phyloP scores from a whole-genome alignment of 495 filamentous ascomycete genomes.

The Cladorrhinum samala region DNA sequence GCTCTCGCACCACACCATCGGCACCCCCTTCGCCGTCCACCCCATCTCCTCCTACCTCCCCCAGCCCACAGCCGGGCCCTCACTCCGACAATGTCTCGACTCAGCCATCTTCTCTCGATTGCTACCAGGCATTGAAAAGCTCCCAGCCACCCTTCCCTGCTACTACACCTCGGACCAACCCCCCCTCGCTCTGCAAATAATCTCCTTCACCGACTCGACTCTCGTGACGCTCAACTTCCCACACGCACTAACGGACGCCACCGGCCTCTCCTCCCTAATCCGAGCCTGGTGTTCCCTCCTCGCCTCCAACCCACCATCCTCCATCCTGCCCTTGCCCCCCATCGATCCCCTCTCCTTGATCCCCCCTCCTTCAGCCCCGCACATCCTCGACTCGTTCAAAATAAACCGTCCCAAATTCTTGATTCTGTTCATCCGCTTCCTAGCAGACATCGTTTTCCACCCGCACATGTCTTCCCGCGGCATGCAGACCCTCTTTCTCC shows the following conservation, averaged over 20 bases:
- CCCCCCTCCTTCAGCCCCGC: not conserved
- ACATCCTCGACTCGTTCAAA: not conserved
- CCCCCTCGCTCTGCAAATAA: not conserved
- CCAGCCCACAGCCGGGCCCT: not conserved
- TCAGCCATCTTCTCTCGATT: not conserved
- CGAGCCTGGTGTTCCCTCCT: not conserved
- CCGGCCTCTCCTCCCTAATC: not conserved
- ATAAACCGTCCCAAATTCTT: too few species aligned
- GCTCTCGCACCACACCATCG: not conserved
- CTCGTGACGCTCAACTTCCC: not conserved
- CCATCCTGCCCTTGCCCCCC: not conserved
- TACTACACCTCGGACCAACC: not conserved
- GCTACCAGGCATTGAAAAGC: not conserved
- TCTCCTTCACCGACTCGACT: not conserved
- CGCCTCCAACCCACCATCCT: not conserved
- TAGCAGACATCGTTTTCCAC: too few species aligned
- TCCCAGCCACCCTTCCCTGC: not conserved
- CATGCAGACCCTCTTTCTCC: too few species aligned
- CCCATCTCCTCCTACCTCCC: not conserved
- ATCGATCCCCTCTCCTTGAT: not conserved
- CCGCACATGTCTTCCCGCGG: too few species aligned
- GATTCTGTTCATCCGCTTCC: too few species aligned
- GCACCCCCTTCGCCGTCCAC: not conserved
- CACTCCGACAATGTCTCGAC: not conserved
- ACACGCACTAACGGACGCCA: not conserved